Evolutionary conservation across 148 eudicot species (phyloP).

Genomic region (Diospyros lotus): DNA sequence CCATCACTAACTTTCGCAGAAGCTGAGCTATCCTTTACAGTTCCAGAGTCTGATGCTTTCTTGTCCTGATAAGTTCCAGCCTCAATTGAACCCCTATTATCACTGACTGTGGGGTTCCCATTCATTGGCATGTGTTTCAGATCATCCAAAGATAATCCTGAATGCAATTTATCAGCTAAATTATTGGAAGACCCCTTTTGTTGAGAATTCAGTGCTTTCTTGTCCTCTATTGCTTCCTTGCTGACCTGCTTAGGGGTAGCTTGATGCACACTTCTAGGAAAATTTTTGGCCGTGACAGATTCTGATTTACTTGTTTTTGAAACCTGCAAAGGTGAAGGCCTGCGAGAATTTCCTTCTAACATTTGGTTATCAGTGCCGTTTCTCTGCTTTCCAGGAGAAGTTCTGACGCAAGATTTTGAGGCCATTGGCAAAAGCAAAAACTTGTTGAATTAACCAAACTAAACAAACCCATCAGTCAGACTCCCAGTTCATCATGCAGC

Average conservation of each 20-base stretch:
- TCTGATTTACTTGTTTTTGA: constrained; percentile 32
- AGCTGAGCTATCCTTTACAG: constrained; percentile 30
- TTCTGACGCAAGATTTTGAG: constrained; percentile 38
- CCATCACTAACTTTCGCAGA: constrained; percentile 67
- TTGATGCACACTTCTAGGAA: constrained; percentile 26
- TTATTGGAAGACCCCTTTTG: constrained; percentile 27
- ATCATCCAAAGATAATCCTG: constrained; percentile 39
- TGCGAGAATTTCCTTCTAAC: constrained; percentile 26
- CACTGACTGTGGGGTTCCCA: constrained; percentile 10
- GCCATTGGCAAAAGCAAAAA: constrained; percentile 38
- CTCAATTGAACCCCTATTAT: constrained; percentile 29
- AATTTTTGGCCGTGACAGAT: constrained; percentile 23
- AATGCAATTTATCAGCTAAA: constrained; percentile 42
- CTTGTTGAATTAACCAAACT: constrained; percentile 15
- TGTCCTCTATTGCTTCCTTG: constrained; percentile 21
- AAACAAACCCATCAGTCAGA: constrained; percentile 30
- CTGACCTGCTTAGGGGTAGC: constrained; percentile 23
- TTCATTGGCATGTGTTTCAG: constrained; percentile 18
- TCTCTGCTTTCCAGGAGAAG: constrained; percentile 35
- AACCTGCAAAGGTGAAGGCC: constrained; percentile 25
- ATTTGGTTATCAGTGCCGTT: constrained; percentile 25
- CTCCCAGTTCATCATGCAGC: constrained; percentile 13
- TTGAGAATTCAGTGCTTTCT: constrained; percentile 15
- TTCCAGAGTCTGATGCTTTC: constrained; percentile 36
- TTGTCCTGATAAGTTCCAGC: constrained; percentile 36